phyloP scores from a whole-genome alignment of 225 moss, liverwort and hornwort genomes.

The Physcomitrellopsis africana region DNA sequence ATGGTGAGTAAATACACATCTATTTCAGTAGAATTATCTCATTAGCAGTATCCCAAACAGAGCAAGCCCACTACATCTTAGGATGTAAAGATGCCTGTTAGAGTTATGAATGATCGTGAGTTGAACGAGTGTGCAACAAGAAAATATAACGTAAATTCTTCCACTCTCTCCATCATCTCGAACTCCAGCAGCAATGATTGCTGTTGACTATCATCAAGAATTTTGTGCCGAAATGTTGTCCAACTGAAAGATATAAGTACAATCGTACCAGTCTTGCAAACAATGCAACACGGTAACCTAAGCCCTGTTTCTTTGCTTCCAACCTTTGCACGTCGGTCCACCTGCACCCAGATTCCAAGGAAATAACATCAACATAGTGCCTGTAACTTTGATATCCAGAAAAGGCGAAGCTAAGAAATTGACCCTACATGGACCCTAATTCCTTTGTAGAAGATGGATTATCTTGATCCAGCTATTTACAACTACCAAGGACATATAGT shows the following conservation, averaged over 20 bases:
- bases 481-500: slow-evolving; percentile 1
- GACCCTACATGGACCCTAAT: background rate
- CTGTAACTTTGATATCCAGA: slow-evolving; percentile 3
- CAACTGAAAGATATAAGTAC: background rate
- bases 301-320: slow-evolving; percentile 81
- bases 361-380: slow-evolving; percentile 24
- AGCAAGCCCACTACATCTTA: background rate
- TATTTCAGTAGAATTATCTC: background rate
- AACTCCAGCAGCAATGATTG: background rate
- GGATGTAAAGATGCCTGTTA: background rate
- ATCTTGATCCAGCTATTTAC: background rate
- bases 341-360: slow-evolving; percentile 42
- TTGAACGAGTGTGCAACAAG: background rate
- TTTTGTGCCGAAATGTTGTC: background rate
- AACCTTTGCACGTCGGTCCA: slow-evolving; percentile 96
- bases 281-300: slow-evolving; percentile 65
- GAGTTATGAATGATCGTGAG: background rate
- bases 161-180: background rate
- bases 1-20: background rate
- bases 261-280: slow-evolving; percentile 74
- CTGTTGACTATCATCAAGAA: background rate
- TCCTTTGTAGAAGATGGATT: slow-evolving; percentile 8
- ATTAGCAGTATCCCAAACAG: background rate
- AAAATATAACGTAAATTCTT: slow-evolving; percentile 20
- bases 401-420: background rate